These are phyloP conservation scores for Colletotrichum sp. DNA, from an alignment of 2,329 filamentous ascomycete species.

Conservation along the genomic window DNA sequence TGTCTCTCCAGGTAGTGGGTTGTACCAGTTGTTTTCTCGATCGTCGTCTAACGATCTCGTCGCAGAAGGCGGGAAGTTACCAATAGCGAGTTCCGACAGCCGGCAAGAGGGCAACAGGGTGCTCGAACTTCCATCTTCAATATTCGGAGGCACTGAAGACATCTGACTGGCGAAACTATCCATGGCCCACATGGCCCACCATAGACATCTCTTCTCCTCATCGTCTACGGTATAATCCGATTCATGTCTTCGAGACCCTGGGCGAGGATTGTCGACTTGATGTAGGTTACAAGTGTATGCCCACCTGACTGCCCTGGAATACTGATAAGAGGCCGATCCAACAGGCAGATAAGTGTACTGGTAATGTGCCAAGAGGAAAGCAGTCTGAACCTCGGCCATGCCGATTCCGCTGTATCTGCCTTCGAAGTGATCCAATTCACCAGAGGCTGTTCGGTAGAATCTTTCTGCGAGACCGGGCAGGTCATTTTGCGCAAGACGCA, in stretches of 20 bases:
- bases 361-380: neutral
- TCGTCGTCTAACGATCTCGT: neutral
- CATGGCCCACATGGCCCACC: neutral
- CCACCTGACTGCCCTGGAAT: neutral
- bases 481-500: neutral
- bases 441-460: neutral
- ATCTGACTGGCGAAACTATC: neutral
- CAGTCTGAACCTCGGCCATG: neutral
- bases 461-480: neutral
- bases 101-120: neutral
- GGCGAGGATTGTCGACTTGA: neutral
- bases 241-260: accelerated
- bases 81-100: neutral
- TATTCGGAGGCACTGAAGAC: neutral
- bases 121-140: neutral
- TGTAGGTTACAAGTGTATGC: neutral
- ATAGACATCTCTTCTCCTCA: neutral
- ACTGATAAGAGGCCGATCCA: neutral
- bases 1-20: neutral
- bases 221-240: neutral
- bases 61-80: neutral
- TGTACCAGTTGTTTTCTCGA: neutral
- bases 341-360: neutral
- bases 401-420: neutral
- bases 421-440: neutral